A percentile compares a stretch with the other conserved stretches of the same genome.
These are phyloP conservation scores for Cyclotella sp. DNA, from an alignment of 108 stramenopile genomes.

Conservation along the genomic window DNA sequence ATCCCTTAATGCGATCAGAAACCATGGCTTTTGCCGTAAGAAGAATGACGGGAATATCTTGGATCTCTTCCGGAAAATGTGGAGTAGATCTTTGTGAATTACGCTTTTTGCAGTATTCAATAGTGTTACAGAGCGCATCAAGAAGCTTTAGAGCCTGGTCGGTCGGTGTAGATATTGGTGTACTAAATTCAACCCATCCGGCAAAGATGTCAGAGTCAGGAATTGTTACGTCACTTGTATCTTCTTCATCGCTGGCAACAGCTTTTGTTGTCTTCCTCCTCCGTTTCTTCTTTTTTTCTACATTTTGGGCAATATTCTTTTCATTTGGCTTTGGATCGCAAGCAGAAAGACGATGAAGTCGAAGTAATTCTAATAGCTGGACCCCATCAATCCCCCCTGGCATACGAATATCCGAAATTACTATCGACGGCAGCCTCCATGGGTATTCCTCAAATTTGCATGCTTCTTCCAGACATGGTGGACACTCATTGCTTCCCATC, in stretches of 20 bases:
- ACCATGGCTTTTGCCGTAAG: slow-evolving; percentile 87
- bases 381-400: slow-evolving; percentile 85
- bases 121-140: slow-evolving; percentile 6
- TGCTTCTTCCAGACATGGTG: slow-evolving; percentile 26
- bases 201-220: slow-evolving; percentile 21
- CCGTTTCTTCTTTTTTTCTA: slow-evolving; percentile 14
- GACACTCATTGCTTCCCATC: neutral
- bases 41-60: slow-evolving; percentile 72
- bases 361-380: slow-evolving; percentile 64
- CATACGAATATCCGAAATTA: slow-evolving; percentile 91
- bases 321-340: neutral
- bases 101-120: neutral
- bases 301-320: neutral
- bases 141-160: slow-evolving; percentile 31
- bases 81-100: neutral
- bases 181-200: neutral
- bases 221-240: slow-evolving; percentile 10
- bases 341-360: neutral
- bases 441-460: neutral
- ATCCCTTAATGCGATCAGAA: slow-evolving; percentile 83
- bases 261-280: slow-evolving; percentile 8
- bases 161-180: slow-evolving; percentile 25
- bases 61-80: slow-evolving; percentile 9
- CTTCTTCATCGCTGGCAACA: neutral
- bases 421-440: slow-evolving; percentile 63